Evolutionary conservation across 768 basidiomycete genomes (phyloP), one percentile per base, ranked within the genome.

Genomic region (Strobilomyces confusus): DNA sequence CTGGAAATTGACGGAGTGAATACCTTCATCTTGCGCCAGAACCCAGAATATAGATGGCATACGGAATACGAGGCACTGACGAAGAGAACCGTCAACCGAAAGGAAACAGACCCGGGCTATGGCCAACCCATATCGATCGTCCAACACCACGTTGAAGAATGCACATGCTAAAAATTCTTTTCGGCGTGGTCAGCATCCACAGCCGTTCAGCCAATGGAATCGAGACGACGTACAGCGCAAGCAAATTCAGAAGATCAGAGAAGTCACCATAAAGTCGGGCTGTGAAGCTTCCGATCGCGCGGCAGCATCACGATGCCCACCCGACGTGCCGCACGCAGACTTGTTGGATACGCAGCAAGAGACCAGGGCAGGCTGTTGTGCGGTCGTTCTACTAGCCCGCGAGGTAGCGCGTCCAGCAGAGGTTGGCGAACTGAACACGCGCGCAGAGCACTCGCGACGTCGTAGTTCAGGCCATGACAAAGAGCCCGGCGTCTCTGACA

Each of bases 241-340:
- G 72, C 65, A 51, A 71, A 68, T 9, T 78, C 73, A n/a, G 54
- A 75, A 78, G 8, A 77, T 63, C 15, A 78, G 51, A 23, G 77
- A 77, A 5, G 77, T 75, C 26, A 69, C 58, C 2, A 65, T 61
- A 56, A 72, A 77, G 20, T 70, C 67, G 42, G 76, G 61, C 76
- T 75, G 48, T 52, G 19, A 9, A 13, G 32, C 13, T 14, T 49
- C 13, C 20, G 20, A 20, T 30, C 44, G 11, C 25, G 3, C 20
- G n/a, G n/a, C n/a, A 44, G 44, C 19, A 14, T 45, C 30, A 12
- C 14, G 15, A n/a, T 15, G 1, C 20, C 25, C 37, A 5, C 17
- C 2, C 17, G 25, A 9, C 22, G 15, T 6, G 25, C 6, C 33
- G 6, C 44, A 74, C 74, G 55, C 76, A 75, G 19, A 68, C 69